Conservation (phyloP, 78 protist species). For the Monocercomonoides exilis region DNA sequence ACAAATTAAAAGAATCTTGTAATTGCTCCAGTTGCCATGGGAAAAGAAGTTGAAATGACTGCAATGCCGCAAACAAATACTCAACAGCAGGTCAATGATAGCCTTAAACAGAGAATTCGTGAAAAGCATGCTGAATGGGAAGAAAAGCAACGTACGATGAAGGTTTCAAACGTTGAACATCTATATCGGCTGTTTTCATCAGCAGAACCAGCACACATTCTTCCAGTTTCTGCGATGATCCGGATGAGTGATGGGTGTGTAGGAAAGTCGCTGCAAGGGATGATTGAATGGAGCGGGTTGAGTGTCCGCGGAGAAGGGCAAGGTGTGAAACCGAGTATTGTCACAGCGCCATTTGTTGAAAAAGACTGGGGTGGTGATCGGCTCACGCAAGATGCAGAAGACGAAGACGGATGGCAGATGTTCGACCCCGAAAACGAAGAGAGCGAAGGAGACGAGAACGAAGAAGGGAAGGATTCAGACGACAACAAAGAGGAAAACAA, state of each 20-base stretch:
- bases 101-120: no score
- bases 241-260: not conserved
- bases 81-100: no score
- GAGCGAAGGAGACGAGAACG: not conserved
- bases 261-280: not conserved
- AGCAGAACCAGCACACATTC: not conserved
- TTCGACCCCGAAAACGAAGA: not conserved
- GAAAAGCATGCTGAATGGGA: not conserved
- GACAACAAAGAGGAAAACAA: not conserved
- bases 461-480: not conserved
- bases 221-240: not conserved
- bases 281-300: not conserved
- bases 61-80: not conserved
- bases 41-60: not conserved
- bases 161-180: not conserved
- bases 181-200: not conserved
- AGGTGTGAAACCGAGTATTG: not conserved
- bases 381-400: not conserved
- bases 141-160: not conserved
- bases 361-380: not conserved
- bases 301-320: not conserved
- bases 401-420: not conserved
- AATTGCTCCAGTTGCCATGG: not conserved
- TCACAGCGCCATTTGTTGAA: not conserved
- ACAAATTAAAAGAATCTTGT: not conserved